Evolutionary conservation across 495 filamentous ascomycete species (phyloP), one percentile per base, ranked within the genome.

Genomic region (Penicillium bovifimosum): DNA sequence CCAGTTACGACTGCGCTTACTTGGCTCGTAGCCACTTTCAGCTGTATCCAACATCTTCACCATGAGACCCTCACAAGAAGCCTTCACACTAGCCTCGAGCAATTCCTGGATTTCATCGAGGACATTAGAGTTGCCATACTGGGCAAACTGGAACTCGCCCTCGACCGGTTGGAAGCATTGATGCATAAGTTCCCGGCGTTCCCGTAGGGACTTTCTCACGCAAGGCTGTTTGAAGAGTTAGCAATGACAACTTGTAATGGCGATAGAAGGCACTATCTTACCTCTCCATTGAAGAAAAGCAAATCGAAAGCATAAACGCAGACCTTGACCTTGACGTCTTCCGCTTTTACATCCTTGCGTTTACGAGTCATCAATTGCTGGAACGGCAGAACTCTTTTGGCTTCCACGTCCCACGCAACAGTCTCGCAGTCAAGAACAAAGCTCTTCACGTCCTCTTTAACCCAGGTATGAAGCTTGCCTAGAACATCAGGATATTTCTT

Each of bases 341-440:
- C 92, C n/a, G 85, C 76, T 63, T 95, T 96, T 64, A 98, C 93
- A 63, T 97, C 93, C 71, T 97, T 98, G 62, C 86, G 84, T 70
- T 98, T 98, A 27, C 93, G 78, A 6, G 93, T 98, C 95, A 96
- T 96, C 18, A 98, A 77, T 62, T 96, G 89, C 69, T 98, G 93
- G 76, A 98, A 98, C 0, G 93, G 93, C 11, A 97, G 71, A 5
- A 98, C 86, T 67, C 95, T 92, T 75, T 96, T 96, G 74, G 91
- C 87, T 2, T 77, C 77, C 1, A 86, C 79, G 68, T 98, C 95
- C 95, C 95, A 98, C 3, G 87, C 93, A n/a, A 97, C 95, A 0
- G 91, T 95, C 73, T 98, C 93, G 71, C 95, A 97, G 65, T 98
- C 93, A 7, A 98, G 73, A 4, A 98, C 95, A 62, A 98, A 98